Base-by-base conservation (phyloP, 2,329 filamentous ascomycete species). In the Sordariomycetes sp. region DNA sequence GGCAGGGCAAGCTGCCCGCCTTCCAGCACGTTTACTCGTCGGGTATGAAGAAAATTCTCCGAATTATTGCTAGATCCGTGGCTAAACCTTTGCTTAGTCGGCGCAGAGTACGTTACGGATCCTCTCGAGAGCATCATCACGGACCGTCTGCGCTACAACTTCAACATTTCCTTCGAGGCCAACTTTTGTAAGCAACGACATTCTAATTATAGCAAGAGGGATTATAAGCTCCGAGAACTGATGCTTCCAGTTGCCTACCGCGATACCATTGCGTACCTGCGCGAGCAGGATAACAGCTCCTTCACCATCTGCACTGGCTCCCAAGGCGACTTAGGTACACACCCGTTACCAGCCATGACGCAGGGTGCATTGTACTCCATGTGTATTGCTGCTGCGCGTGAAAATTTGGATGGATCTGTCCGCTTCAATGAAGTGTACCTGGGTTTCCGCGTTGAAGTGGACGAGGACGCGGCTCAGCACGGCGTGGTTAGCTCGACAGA, bases 361-460 rank as follows among this genome's bases (percentile, higher is more conserved):
- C 59, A 63, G 36, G 57, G 57, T n/a, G 47, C 58, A 0, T 39
- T 63, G 8, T 60, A 50, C 44, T 50, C 53, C 26, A 48, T 63
- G 40, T 42, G 45, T 3, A 47, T 35, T 6, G 50, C 46, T 12
- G 57, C 54, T 3, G 41, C 42, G 12, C 48, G 42, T 10, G 55
- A 55, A 11, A 48, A 48, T 20, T 33, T 32, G 9, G 35, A 45
- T 0, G 55, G 52, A 4, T 59, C 55, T 33, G 44, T 64, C 8
- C 56, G 58, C 14, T 55, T 60, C 43, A 58, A 60, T 35, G 59
- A 63, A 37, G 44, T 59, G n/a, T 60, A 55, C 34, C 51, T 63
- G 3, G 42, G 25, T 30, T 44, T 45, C 9, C 47, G 46, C 3
- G 51, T 56, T 15, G 46, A 52, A 35, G 21, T 19, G 4, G 28